These are phyloP conservation scores for Aureobasidium sp. DNA, from an alignment of 2,329 filamentous ascomycete species.

Conservation along the genomic window DNA sequence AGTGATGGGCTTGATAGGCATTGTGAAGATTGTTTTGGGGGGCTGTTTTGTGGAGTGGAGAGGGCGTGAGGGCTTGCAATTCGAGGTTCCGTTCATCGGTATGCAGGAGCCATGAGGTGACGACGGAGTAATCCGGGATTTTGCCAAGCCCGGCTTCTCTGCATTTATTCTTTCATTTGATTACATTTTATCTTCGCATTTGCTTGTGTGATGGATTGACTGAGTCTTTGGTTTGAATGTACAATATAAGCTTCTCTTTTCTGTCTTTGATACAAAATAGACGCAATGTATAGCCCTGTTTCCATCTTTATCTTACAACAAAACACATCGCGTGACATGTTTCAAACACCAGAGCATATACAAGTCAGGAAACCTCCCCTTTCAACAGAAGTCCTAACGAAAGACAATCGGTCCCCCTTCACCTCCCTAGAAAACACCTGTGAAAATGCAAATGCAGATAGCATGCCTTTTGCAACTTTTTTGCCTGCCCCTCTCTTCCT, in stretches of 20 bases:
- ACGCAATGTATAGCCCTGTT: not conserved
- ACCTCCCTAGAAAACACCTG: conserved; percentile 4
- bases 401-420: not conserved
- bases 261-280: not conserved
- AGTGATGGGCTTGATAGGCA: conserved; percentile 56
- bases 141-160: conserved; percentile 7
- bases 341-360: not conserved
- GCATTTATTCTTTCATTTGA: conserved; percentile 2
- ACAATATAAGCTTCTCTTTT: conserved; percentile 3
- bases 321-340: conserved; percentile 11
- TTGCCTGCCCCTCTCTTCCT: conserved; percentile 11
- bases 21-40: conserved; percentile 27
- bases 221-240: not conserved
- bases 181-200: no score
- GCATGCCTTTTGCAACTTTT: no score
- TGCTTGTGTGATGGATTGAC: no score
- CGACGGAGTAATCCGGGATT: conserved; percentile 8
- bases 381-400: not conserved
- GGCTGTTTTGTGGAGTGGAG: conserved; percentile 11
- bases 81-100: not conserved
- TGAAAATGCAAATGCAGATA: conserved; percentile 22
- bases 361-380: not conserved
- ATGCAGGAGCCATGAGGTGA: conserved; percentile 21
- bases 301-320: conserved; percentile 16
- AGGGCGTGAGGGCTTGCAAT: not conserved